These are phyloP conservation scores for Beauveria australis DNA, from an alignment of 2,329 filamentous ascomycete genomes.

Conservation along the genomic window DNA sequence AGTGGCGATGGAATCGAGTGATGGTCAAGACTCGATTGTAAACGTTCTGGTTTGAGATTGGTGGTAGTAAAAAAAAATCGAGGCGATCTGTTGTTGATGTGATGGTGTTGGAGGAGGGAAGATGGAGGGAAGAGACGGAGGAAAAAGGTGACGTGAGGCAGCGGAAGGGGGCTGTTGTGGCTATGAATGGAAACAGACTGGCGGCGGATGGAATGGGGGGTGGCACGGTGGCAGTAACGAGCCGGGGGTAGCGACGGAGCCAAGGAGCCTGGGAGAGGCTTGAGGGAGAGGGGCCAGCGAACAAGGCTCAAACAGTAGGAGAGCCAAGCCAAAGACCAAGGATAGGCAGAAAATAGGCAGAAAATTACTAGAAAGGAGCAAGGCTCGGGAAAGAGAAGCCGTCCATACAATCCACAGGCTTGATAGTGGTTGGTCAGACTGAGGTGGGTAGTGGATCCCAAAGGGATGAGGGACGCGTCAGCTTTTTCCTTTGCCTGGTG, in stretches of 20 bases:
- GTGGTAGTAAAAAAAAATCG: not conserved
- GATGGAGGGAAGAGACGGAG: slow-evolving; percentile 16
- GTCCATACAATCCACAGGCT: slow-evolving; percentile 2
- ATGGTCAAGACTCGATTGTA: not conserved
- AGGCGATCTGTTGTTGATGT: slow-evolving; percentile 12
- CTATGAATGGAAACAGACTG: slow-evolving; percentile 24
- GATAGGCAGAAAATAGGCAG: not conserved
- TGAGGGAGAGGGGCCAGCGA: not conserved
- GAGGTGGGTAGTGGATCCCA: slow-evolving; percentile 10
- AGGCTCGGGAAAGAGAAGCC: slow-evolving; percentile 1
- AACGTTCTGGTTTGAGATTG: not conserved
- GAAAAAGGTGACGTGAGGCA: slow-evolving; percentile 16
- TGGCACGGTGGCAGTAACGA: not conserved
- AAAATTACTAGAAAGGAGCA: not conserved
- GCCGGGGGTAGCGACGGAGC: not conserved
- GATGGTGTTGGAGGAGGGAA: slow-evolving; percentile 13
- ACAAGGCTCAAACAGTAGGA: not conserved
- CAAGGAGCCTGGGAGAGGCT: not conserved
- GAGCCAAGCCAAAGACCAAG: not conserved
- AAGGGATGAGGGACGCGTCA: slow-evolving; percentile 22
- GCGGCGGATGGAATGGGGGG: slow-evolving; percentile 10
- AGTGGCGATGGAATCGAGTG: not conserved
- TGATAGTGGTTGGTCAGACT: slow-evolving; percentile 3
- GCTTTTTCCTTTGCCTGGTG: slow-evolving; percentile 13
- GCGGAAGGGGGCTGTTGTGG: slow-evolving; percentile 22